Conservation (phyloP, 768 basidiomycete genomes). For the Austroboletus eburneus region DNA sequence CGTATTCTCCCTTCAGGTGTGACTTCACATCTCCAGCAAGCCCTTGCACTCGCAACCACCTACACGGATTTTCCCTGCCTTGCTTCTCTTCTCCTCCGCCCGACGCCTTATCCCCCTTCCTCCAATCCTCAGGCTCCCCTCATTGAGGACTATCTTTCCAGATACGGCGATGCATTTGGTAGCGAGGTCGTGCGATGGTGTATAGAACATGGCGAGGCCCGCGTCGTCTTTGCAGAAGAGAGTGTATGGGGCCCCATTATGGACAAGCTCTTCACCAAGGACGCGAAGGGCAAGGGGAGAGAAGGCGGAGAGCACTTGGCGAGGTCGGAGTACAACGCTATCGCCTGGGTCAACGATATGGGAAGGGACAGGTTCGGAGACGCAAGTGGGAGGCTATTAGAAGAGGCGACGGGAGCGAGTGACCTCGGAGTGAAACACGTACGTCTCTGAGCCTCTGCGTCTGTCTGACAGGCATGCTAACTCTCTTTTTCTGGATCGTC, state of each 20-base stretch:
- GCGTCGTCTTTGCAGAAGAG: slow-evolving; percentile 78
- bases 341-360: slow-evolving; percentile 89
- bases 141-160: slow-evolving; percentile 69
- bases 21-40: slow-evolving; percentile 60
- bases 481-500: background rate
- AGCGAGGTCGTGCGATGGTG: slow-evolving; percentile 92
- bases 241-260: slow-evolving; percentile 57
- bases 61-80: slow-evolving; percentile 84
- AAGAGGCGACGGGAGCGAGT: slow-evolving; percentile 52
- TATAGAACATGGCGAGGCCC: slow-evolving; percentile 82
- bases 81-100: slow-evolving; percentile 77
- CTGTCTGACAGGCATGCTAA: slow-evolving; percentile 3
- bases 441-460: slow-evolving; percentile 18
- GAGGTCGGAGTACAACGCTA: slow-evolving; percentile 44
- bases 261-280: slow-evolving; percentile 59
- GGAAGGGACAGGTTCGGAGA: slow-evolving; percentile 60
- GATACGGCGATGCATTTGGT: slow-evolving; percentile 80
- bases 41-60: slow-evolving; percentile 80
- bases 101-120: slow-evolving; percentile 56
- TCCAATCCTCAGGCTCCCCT: slow-evolving; percentile 59
- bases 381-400: slow-evolving; percentile 60
- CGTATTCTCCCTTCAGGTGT: slow-evolving; percentile 42
- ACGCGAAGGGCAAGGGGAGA: slow-evolving; percentile 21
- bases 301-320: slow-evolving; percentile 35
- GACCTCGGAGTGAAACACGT: slow-evolving; percentile 79